These are phyloP conservation scores for Aspergillus nanangensis DNA, from an alignment of 495 filamentous ascomycete genomes.

Conservation along the genomic window DNA sequence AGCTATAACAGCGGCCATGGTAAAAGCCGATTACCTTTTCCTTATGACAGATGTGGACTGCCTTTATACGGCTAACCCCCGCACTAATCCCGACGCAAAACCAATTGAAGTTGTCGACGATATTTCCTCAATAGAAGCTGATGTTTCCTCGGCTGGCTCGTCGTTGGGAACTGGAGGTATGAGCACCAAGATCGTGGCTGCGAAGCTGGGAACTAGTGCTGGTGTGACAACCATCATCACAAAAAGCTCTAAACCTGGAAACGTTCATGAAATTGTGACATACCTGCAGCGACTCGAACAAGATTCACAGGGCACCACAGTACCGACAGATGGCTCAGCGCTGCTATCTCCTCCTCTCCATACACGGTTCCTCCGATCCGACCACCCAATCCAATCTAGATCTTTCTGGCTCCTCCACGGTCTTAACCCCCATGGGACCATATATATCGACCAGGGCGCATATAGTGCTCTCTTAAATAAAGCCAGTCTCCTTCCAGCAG, in stretches of 20 bases:
- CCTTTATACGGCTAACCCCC: slow-evolving; percentile 91
- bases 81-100: slow-evolving; percentile 75
- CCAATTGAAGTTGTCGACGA: slow-evolving; percentile 93
- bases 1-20: slow-evolving; percentile 94
- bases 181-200: slow-evolving; percentile 95
- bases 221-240: slow-evolving; percentile 96
- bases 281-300: slow-evolving; percentile 63
- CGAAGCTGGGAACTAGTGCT: slow-evolving; percentile 86
- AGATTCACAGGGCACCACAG: slow-evolving; percentile 9
- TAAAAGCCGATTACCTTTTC: slow-evolving; percentile 94
- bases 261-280: slow-evolving; percentile 79
- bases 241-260: slow-evolving; percentile 84
- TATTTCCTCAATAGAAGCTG: slow-evolving; percentile 77
- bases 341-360: slow-evolving; percentile 60
- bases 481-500: slow-evolving; percentile 86
- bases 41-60: slow-evolving; percentile 99
- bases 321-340: slow-evolving; percentile 14
- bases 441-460: slow-evolving; percentile 90
- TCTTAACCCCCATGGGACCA: slow-evolving; percentile 81
- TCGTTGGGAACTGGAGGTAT: slow-evolving; percentile 94
- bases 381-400: slow-evolving; percentile 80
- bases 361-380: slow-evolving; percentile 88
- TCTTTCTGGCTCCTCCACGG: slow-evolving; percentile 97
- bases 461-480: slow-evolving; percentile 71
- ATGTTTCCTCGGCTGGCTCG: slow-evolving; percentile 87